Evolutionary conservation across 2,329 filamentous ascomycete genomes (phyloP).

Genomic region (Talaromyces funiculosus): DNA sequence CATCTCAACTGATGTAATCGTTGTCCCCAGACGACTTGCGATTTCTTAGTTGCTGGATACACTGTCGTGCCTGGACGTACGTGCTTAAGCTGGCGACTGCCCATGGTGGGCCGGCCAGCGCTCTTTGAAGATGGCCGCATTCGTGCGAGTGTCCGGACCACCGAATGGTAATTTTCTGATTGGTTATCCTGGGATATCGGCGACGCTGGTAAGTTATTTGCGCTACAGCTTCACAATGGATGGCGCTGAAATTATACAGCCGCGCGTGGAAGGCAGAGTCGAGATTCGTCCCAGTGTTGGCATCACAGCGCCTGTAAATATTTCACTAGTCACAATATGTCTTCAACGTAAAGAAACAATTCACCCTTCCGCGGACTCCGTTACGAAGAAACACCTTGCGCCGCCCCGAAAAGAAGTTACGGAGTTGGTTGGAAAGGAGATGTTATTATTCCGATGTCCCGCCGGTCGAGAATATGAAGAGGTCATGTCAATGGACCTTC

Average conservation of each 20-base stretch:
- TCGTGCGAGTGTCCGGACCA: conserved; percentile 93
- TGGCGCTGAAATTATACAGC: conserved; percentile 49
- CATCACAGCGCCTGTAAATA: conserved; percentile 78
- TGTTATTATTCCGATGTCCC: conserved; percentile 81
- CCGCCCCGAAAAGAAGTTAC: conserved; percentile 84
- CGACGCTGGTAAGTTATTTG: conserved; percentile 71
- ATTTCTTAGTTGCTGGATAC: background rate
- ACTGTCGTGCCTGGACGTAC: background rate
- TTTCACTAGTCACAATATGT: conserved; percentile 91
- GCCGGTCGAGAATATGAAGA: conserved; percentile 79
- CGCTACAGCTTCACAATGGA: background rate
- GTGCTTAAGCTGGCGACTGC: conserved; percentile 15
- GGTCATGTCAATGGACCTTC: conserved; percentile 91
- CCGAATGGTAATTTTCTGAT: conserved; percentile 96
- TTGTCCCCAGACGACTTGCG: background rate
- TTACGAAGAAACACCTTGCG: conserved; percentile 85
- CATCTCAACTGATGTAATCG: background rate
- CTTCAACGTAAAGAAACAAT: conserved; percentile 93
- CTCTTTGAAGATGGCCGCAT: conserved; percentile 59
- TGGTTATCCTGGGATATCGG: conserved; percentile 95
- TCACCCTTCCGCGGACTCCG: conserved; percentile 88
- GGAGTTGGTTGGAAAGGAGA: conserved; percentile 92
- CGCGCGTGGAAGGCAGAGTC: conserved; percentile 94
- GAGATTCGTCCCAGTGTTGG: conserved; percentile 86
- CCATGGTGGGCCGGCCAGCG: conserved; percentile 37